Evolutionary conservation across 257 asterid species (phyloP), one percentile per base, ranked within the genome.

Genomic region (Solanum verrucosum): DNA sequence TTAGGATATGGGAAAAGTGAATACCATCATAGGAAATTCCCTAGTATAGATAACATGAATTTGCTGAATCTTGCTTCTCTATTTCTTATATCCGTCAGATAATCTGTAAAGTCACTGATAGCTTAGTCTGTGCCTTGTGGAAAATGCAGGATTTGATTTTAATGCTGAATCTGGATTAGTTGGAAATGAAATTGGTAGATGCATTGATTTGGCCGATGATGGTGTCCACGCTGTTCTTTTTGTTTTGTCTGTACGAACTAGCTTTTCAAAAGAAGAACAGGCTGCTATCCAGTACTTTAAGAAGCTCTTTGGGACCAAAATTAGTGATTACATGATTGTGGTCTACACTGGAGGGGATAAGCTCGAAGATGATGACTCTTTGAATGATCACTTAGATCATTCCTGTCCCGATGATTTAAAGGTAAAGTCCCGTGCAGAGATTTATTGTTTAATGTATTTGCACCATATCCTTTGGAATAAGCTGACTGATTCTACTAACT

Each of bases 291-390:
- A 85, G 90, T 91, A 96, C 91, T 88, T 95, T 89, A 86, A 88
- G 34, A 87, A 92, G 44, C 93, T 94, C 74, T 95, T 95, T 86
- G 98, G 98, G 40, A 78, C 87, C 89, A 93, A 91, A 87, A 93
- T 96, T 29, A 87, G 89, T 38, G 93, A 95, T 44, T 95, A 93
- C 81, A 93, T 95, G 96, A 92, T 95, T 79, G 85, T 94, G 18
- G 94, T 95, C 88, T 95, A 94, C 90, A 94, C 99, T 15, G 96
- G 96, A 27, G 99, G 98, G 40, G 98, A 96, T 88, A 95, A 92
- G 15, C 96, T 93, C 67, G 95, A 95, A 88, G 96, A 96, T n/a
- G 88, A 90, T 31, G 95, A 77, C 79, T 89, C 93, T n/a, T 87
- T 95, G 67, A 94, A 92, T 63, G 93, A 90, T 86, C 93, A 83